These are phyloP conservation scores for Phytophthora pinifolia DNA, from an alignment of 352 stramenopile genomes.

Conservation along the genomic window DNA sequence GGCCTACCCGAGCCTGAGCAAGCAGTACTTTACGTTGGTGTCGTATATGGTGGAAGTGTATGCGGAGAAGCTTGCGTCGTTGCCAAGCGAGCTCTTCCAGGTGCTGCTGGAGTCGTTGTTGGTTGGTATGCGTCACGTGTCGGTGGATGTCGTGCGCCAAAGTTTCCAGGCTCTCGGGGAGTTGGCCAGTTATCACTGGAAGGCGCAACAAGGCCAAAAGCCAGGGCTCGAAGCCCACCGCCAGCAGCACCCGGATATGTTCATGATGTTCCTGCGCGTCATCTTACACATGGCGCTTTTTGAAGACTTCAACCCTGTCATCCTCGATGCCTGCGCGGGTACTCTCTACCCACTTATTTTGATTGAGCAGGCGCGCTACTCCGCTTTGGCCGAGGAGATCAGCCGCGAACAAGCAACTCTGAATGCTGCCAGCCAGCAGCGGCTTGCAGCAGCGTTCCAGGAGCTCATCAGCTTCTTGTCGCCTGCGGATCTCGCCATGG, in stretches of 20 bases:
- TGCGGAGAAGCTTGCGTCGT: conserved; percentile 67
- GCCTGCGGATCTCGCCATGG: conserved; percentile 60
- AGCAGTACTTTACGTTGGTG: conserved; percentile 90
- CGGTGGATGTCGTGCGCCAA: conserved; percentile 74
- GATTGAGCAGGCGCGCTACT: conserved; percentile 75
- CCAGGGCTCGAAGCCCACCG: conserved; percentile 50
- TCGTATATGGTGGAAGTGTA: conserved; percentile 89
- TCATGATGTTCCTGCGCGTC: conserved; percentile 71
- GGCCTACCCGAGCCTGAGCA: conserved; percentile 82
- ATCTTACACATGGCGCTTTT: conserved; percentile 83
- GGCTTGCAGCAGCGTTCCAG: conserved; percentile 59
- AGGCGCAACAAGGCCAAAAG: conserved; percentile 48
- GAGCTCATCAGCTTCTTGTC: conserved; percentile 70
- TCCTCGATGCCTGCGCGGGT: conserved; percentile 68
- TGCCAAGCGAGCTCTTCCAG: conserved; percentile 66
- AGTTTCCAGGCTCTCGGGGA: conserved; percentile 84
- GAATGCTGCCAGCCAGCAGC: conserved; percentile 47
- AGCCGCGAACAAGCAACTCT: conserved; percentile 45
- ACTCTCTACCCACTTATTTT: conserved; percentile 83
- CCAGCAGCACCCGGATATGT: conserved; percentile 55
- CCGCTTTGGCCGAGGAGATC: conserved; percentile 64
- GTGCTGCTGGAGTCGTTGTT: conserved; percentile 78
- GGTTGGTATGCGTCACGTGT: conserved; percentile 73
- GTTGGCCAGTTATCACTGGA: conserved; percentile 71
- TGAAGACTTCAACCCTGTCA: conserved; percentile 74